Evolutionary conservation across 2,329 filamentous ascomycete species (phyloP).

Genomic region (Apiospora sp.): DNA sequence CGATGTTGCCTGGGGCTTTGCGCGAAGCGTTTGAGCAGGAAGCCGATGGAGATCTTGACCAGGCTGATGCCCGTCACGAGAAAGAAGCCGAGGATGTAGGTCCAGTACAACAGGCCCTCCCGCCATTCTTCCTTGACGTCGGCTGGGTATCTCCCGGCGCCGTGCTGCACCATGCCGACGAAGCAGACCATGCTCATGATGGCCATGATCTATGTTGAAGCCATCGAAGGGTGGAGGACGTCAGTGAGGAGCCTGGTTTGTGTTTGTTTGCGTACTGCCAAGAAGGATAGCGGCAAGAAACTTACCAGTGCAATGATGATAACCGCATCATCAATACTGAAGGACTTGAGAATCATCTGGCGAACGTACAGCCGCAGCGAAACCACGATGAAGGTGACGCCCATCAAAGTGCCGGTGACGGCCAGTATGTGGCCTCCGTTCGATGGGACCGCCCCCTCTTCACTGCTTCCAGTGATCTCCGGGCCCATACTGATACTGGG

Average conservation of each 20-base stretch:
- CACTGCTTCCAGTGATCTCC: too few relatives aligned
- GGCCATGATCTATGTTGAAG: constrained; percentile 21
- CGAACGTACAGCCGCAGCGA: constrained; percentile 5
- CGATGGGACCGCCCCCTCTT: not conserved
- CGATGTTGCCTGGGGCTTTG: not conserved
- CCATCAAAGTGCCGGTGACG: constrained; percentile 16
- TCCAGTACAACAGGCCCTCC: constrained; percentile 10
- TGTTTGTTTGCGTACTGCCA: not conserved
- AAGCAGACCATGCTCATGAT: constrained; percentile 25
- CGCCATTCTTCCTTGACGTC: constrained; percentile 16
- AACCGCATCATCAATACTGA: constrained; percentile 22
- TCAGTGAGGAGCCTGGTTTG: not conserved
- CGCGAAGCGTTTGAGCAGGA: constrained; percentile 22
- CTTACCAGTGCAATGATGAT: constrained; percentile 19
- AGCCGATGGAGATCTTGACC: constrained; percentile 24
- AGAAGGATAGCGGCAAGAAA: too few relatives aligned
- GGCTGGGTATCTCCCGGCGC: constrained; percentile 8
- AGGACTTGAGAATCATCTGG: constrained; percentile 23
- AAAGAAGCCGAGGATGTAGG: not conserved
- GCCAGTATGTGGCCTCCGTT: constrained; percentile 1
- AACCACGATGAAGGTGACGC: constrained; percentile 23
- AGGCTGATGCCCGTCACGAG: constrained; percentile 22
- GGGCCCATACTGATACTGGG: not conserved
- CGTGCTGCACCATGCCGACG: constrained; percentile 22
- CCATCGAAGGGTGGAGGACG: not conserved